A percentile compares a stretch with the other conserved stretches of the same genome.
phyloP scores from a whole-genome alignment of 352 stramenopile genomes.

The Phytophthora pisi region DNA sequence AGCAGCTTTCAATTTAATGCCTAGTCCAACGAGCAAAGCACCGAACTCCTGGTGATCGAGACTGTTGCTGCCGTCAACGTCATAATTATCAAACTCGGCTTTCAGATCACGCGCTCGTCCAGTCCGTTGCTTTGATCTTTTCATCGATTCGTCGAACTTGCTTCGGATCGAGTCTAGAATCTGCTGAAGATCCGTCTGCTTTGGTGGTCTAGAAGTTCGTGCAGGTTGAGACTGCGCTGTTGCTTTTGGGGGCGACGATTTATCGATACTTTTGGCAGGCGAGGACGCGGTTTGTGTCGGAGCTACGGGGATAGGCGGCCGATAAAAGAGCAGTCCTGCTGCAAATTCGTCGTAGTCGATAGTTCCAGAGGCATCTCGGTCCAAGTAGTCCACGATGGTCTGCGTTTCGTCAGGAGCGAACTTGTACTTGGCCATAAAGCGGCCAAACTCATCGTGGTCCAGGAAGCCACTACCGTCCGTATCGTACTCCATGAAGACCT shows the following conservation, averaged over 20 bases:
- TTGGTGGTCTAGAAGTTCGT: slow-evolving; percentile 2
- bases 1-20: slow-evolving; percentile 54
- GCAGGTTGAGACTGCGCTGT: slow-evolving; percentile 6
- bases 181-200: slow-evolving; percentile 26
- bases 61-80: slow-evolving; percentile 48
- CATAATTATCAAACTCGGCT: slow-evolving; percentile 56
- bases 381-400: slow-evolving; percentile 55
- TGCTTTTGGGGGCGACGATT: slow-evolving; percentile 3
- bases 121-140: slow-evolving; percentile 29
- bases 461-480: slow-evolving; percentile 59
- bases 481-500: slow-evolving; percentile 78
- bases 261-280: slow-evolving; percentile 12
- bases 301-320: slow-evolving; percentile 30
- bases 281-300: not conserved
- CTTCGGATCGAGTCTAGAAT: slow-evolving; percentile 29
- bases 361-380: slow-evolving; percentile 61
- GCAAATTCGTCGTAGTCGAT: slow-evolving; percentile 83
- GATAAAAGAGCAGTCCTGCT: slow-evolving; percentile 68
- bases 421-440: slow-evolving; percentile 70
- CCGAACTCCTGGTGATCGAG: slow-evolving; percentile 72
- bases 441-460: slow-evolving; percentile 70
- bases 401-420: slow-evolving; percentile 55
- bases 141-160: slow-evolving; percentile 36
- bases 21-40: slow-evolving; percentile 57
- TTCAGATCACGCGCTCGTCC: slow-evolving; percentile 25